phyloP scores from a whole-genome alignment of 2,329 filamentous ascomycete genomes.

The Cucurbitaria berberidis region DNA sequence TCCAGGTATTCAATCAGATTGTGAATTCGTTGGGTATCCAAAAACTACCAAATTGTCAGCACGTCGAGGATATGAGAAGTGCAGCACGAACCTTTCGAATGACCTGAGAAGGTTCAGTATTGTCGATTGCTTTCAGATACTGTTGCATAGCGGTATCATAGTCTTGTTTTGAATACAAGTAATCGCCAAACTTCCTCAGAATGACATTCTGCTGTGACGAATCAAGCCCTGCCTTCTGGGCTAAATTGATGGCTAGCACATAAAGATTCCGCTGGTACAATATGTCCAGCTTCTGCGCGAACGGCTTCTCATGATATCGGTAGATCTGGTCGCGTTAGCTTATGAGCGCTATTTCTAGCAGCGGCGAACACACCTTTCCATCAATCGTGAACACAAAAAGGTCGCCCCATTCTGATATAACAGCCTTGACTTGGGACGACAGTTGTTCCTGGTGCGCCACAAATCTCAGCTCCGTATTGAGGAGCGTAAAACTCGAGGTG shows the following conservation, averaged over 20 bases:
- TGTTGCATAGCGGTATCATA: constrained; percentile 99
- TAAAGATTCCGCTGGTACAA: constrained; percentile 94
- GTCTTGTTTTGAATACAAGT: constrained; percentile 91
- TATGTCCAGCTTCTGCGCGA: constrained; percentile 91
- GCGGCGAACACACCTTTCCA: constrained; percentile 72
- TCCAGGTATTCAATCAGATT: constrained; percentile 97
- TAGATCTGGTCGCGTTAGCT: constrained; percentile 65
- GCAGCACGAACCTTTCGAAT: constrained; percentile 74
- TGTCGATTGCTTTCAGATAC: constrained; percentile 94
- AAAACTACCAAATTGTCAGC: constrained; percentile 63
- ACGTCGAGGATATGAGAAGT: not conserved
- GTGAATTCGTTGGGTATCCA: constrained; percentile 96
- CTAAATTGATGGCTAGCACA: constrained; percentile 87
- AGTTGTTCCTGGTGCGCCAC: constrained; percentile 88
- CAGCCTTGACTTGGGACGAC: constrained; percentile 75
- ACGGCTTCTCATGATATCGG: constrained; percentile 86
- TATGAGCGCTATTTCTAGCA: not conserved
- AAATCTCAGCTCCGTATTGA: constrained; percentile 91
- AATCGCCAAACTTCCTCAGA: constrained; percentile 91
- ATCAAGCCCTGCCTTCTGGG: constrained; percentile 85
- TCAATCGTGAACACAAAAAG: constrained; percentile 89
- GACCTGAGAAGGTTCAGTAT: constrained; percentile 93
- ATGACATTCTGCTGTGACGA: constrained; percentile 85
- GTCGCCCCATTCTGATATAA: constrained; percentile 90
- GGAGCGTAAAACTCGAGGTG: constrained; percentile 83